phyloP scores from a whole-genome alignment of 352 stramenopile genomes.

The Pythium phragmiticola region DNA sequence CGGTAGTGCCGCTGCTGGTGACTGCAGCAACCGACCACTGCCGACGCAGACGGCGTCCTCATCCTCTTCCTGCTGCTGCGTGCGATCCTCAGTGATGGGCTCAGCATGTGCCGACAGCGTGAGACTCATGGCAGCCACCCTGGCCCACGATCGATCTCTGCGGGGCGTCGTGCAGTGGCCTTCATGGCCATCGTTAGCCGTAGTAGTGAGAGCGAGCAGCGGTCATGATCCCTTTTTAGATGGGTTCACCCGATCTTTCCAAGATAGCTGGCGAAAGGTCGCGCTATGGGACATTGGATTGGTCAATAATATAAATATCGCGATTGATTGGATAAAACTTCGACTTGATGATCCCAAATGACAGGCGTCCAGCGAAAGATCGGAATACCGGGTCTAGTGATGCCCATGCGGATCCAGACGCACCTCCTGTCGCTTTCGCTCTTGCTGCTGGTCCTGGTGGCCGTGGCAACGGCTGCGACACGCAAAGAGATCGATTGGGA shows the following conservation, averaged over 20 bases:
- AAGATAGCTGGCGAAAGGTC: constrained; percentile 6
- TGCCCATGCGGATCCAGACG: neutral
- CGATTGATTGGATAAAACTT: constrained; percentile 13
- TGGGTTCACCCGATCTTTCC: constrained; percentile 17
- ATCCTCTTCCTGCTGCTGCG: constrained; percentile 19
- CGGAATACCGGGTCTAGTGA: neutral
- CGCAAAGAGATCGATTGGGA: constrained; percentile 56
- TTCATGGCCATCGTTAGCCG: no score
- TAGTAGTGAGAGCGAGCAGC: neutral
- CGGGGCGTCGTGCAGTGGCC: constrained; percentile 1
- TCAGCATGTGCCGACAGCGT: constrained; percentile 5
- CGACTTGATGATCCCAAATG: neutral
- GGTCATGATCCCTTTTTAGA: neutral
- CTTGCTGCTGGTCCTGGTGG: neutral
- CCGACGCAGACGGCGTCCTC: neutral
- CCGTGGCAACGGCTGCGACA: neutral
- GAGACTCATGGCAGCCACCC: constrained; percentile 1
- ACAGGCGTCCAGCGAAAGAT: constrained; percentile 3
- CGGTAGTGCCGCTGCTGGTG: neutral
- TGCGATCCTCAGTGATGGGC: neutral
- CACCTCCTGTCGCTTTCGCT: neutral
- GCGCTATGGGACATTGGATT: neutral
- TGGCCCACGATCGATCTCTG: neutral
- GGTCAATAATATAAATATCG: neutral
- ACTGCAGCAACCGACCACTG: neutral